Evolutionary conservation across 345 rosid species (phyloP), one percentile per base, ranked within the genome.

Genomic region (Dimocarpus longan): DNA sequence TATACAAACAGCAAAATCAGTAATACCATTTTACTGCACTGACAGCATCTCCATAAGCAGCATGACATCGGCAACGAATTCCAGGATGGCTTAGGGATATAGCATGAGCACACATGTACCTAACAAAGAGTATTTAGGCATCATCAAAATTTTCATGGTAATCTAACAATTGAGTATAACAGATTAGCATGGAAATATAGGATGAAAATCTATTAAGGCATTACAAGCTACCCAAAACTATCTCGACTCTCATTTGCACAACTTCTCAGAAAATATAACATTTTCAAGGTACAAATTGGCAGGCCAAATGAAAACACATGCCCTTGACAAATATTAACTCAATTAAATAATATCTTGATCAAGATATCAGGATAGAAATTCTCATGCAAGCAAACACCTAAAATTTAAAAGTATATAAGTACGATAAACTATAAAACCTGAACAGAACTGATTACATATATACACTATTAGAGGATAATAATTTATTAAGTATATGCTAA

Each of bases 51-150:
- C 99, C 99, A 63, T 91, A 92, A 8, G 99, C 98, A 86, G 99
- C 98, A 80, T 93, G 95, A 84, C 99, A 93, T 39, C 95, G 97
- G 75, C 99, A 96, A 28, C 95, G 97, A 81, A 96, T 94, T 66
- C 98, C 97, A 64, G 99, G 99, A 91, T 96, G 99, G 85, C 88
- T 95, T 66, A 95, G 89, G 76, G 97, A 95, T 79, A 95, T 85
- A 66, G 99, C 99, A 88, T 95, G 99, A 0, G 99, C 93, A 78
- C 94, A 91, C 97, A 95, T 94, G 87, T 93, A 95, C 91, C 99
- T 95, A 80, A 68, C 82, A 82, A 80, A 64, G 62, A 76, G 54
- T 56, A 59, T 9, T 43, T 22, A 71, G 19, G 52, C 19, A 56
- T 68, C 70, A 78, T 70, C 6, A 64, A 11, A 56, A n/a, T 40